Evolutionary conservation across 208 protist genomes (phyloP), one percentile per base, ranked within the genome.

Genomic region (Leishmania braziliensis): DNA sequence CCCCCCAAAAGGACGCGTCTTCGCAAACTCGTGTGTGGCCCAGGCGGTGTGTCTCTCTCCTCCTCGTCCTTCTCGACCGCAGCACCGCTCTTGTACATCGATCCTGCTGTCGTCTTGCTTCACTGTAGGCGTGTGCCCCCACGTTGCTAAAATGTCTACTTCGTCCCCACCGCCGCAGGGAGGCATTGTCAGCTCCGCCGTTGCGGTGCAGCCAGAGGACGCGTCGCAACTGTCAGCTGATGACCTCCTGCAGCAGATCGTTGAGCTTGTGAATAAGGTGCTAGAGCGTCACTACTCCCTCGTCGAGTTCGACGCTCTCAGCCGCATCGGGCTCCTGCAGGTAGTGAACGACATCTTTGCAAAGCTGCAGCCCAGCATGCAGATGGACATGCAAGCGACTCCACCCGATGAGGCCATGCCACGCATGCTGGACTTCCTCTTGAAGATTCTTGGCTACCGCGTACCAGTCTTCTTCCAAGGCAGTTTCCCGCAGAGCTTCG

Each of bases 311-410:
- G 95, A 98, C 79, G 83, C 81, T 8, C 87, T 97, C 48, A 74
- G 86, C 12, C 87, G 89, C 2, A 85, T 82, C 65, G 72, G 88
- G 65, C 87, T 98, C 5, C 87, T 98, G 70, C 95, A 98, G 83
- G 91, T 97, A 50, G 71, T 98, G 33, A 92, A 88, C 60, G 94
- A 98, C 83, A 85, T 98, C 65, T 96, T 98, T 78, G 88, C 91
- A 1, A 92, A 84, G 58, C 84, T 98, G 60, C 88, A 90, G 80
- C 90, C 92, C 6, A 80, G 70, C 63, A 87, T 95, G 75, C 78
- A 86, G 79, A 88, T 94, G 70, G 93, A 97, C 77, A 58, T 98
- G 63, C 85, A 92, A 36, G 63, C 75, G 16, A 78, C 82, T 10
- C 70, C 87, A 1, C n/a, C 84, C 12, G 89, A 93, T 51, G 86